phyloP scores from a whole-genome alignment of 805 yeast species.

The Zygoascus biomembranicola region DNA sequence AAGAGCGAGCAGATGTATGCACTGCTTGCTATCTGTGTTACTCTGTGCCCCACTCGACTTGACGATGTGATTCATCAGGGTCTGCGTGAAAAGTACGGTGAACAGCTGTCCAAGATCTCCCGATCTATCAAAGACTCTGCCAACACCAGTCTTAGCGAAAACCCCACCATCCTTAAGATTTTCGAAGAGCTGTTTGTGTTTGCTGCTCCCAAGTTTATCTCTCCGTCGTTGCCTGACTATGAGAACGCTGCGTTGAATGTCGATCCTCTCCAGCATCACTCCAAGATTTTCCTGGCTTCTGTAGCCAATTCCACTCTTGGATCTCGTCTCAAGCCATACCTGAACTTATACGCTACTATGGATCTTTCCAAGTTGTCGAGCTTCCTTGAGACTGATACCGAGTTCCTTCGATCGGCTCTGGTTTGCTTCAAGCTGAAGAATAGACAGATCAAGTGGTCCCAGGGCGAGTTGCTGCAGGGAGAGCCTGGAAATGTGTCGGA shows the following conservation, averaged over 20 bases:
- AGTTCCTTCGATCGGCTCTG: constrained; percentile 32
- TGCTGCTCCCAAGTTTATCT: constrained; percentile 43
- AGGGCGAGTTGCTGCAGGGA: constrained; percentile 35
- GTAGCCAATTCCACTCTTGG: constrained; percentile 32
- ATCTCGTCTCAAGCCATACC: constrained; percentile 37
- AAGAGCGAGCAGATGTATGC: constrained; percentile 46
- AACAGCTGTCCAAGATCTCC: constrained; percentile 35
- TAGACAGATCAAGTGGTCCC: constrained; percentile 37
- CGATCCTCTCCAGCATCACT: constrained; percentile 38
- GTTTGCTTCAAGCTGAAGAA: constrained; percentile 39
- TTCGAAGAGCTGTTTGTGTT: constrained; percentile 40
- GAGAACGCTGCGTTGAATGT: constrained; percentile 24
- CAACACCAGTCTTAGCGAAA: background rate
- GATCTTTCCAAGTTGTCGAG: constrained; percentile 35
- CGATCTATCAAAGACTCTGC: constrained; percentile 36
- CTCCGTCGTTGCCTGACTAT: constrained; percentile 32
- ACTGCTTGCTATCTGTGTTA: constrained; percentile 37
- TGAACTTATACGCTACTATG: constrained; percentile 39
- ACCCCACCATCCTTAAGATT: constrained; percentile 21
- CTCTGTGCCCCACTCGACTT: constrained; percentile 39
- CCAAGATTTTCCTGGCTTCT: constrained; percentile 36
- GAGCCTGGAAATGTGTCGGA: constrained; percentile 35
- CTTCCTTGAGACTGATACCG: constrained; percentile 31
- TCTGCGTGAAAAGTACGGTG: constrained; percentile 41
- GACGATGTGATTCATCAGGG: constrained; percentile 38